These are phyloP conservation scores for Calonectria pseudoturangicola DNA, from an alignment of 2,329 filamentous ascomycete species.

Conservation along the genomic window DNA sequence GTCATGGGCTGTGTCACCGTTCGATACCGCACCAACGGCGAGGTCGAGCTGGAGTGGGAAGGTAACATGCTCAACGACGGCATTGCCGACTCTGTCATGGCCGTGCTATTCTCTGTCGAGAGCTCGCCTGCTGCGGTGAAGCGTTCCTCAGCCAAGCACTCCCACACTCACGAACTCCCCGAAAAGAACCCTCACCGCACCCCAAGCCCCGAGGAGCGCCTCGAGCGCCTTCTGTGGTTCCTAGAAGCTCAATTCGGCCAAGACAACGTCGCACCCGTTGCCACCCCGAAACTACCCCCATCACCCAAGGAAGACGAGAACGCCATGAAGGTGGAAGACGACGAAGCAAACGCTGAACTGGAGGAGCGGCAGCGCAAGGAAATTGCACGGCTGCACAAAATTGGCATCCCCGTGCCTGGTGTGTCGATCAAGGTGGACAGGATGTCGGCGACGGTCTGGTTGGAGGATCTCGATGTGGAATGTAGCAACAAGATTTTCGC, in stretches of 20 bases:
- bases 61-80: constrained; percentile 98
- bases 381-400: constrained; percentile 84
- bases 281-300: constrained; percentile 74
- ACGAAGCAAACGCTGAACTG: constrained; percentile 65
- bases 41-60: constrained; percentile 96
- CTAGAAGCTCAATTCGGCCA: constrained; percentile 96
- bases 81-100: constrained; percentile 97
- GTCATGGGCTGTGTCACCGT: constrained; percentile 95
- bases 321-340: constrained; percentile 58
- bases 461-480: constrained; percentile 94
- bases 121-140: constrained; percentile 96
- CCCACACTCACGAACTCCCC: constrained; percentile 65
- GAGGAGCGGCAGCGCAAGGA: constrained; percentile 79
- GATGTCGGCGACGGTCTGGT: constrained; percentile 90
- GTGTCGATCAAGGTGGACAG: constrained; percentile 92
- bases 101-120: constrained; percentile 92
- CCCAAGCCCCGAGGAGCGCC: constrained; percentile 82
- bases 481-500: constrained; percentile 85
- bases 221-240: constrained; percentile 93
- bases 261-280: constrained; percentile 87
- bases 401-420: constrained; percentile 94
- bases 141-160: constrained; percentile 67
- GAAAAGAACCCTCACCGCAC: constrained; percentile 82
- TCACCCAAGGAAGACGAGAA: constrained; percentile 63
- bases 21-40: constrained; percentile 84